Evolutionary conservation across 495 filamentous ascomycete species (phyloP).

Genomic region (Xylaria curta): DNA sequence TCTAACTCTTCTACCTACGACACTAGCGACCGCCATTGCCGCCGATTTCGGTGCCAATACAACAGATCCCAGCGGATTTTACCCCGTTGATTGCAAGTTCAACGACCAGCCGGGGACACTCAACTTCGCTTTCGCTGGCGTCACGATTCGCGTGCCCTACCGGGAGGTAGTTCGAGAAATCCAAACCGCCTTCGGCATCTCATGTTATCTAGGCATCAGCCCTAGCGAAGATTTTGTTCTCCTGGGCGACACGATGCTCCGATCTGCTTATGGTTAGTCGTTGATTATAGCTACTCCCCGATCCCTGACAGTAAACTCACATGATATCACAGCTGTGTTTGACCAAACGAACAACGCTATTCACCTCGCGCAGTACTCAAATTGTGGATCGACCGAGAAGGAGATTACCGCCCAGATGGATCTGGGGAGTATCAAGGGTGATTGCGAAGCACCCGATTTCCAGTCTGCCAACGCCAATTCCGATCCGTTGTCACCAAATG

Average conservation of each 20-base stretch:
- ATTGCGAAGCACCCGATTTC: constrained; percentile 31
- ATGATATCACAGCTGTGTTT: constrained; percentile 47
- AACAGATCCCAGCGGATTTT: constrained; percentile 59
- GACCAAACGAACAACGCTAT: constrained; percentile 53
- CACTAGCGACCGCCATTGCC: constrained; percentile 67
- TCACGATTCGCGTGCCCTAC: constrained; percentile 69
- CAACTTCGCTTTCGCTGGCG: constrained; percentile 74
- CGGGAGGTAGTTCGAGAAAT: constrained; percentile 59
- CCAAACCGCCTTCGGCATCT: constrained; percentile 53
- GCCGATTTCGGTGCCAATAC: constrained; percentile 66
- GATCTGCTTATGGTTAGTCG: constrained; percentile 76
- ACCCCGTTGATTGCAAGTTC: constrained; percentile 73
- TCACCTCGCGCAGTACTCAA: constrained; percentile 52
- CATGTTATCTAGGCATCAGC: constrained; percentile 79
- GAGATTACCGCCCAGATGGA: constrained; percentile 35
- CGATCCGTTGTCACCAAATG: background rate
- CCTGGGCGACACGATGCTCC: constrained; percentile 91
- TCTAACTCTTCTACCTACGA: constrained; percentile 82
- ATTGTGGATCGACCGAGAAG: constrained; percentile 49
- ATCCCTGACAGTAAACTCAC: background rate
- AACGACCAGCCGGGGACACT: constrained; percentile 68
- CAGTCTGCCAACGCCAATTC: constrained; percentile 18
- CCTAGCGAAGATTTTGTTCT: constrained; percentile 68
- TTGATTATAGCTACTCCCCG: background rate
- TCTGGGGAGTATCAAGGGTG: constrained; percentile 31